Percentiles rank a stretch among this genome's conserved stretches.
phyloP scores from a whole-genome alignment of 2,329 filamentous ascomycete species.

The Bipolaris sorokiniana region DNA sequence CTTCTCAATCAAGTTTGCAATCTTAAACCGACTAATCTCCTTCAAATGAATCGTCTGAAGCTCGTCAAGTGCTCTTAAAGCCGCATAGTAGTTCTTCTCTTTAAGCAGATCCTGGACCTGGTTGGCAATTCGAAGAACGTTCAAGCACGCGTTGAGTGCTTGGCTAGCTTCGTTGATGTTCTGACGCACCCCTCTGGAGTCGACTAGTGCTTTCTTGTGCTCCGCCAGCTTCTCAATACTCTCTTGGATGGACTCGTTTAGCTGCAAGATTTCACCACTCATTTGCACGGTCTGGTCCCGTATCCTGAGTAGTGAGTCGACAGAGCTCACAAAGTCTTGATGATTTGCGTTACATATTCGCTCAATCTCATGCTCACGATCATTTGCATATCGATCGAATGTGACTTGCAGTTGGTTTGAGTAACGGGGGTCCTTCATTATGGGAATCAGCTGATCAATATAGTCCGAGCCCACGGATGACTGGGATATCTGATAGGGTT shows the following conservation, averaged over 20 bases:
- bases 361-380: conserved; percentile 91
- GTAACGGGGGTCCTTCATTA: conserved; percentile 85
- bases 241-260: conserved; percentile 93
- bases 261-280: conserved; percentile 86
- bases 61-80: conserved; percentile 91
- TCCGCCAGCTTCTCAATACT: conserved; percentile 93
- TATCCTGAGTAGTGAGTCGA: conserved; percentile 91
- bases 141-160: conserved; percentile 87
- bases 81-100: conserved; percentile 95
- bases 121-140: conserved; percentile 90
- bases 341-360: conserved; percentile 93
- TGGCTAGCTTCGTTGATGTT: conserved; percentile 94
- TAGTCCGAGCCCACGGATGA: conserved; percentile 92
- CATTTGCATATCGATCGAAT: conserved; percentile 79
- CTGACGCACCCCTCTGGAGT: conserved; percentile 88
- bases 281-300: conserved; percentile 87
- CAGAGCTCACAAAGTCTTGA: conserved; percentile 92
- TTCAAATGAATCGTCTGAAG: conserved; percentile 95
- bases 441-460: conserved; percentile 91
- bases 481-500: conserved; percentile 75
- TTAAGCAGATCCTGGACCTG: conserved; percentile 89
- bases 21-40: conserved; percentile 91
- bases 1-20: conserved; percentile 93
- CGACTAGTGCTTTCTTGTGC: conserved; percentile 92
- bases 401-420: conserved; percentile 80